These are phyloP conservation scores for Teratosphaeriaceae sp. DNA, from an alignment of 2,329 filamentous ascomycete genomes.

Conservation along the genomic window DNA sequence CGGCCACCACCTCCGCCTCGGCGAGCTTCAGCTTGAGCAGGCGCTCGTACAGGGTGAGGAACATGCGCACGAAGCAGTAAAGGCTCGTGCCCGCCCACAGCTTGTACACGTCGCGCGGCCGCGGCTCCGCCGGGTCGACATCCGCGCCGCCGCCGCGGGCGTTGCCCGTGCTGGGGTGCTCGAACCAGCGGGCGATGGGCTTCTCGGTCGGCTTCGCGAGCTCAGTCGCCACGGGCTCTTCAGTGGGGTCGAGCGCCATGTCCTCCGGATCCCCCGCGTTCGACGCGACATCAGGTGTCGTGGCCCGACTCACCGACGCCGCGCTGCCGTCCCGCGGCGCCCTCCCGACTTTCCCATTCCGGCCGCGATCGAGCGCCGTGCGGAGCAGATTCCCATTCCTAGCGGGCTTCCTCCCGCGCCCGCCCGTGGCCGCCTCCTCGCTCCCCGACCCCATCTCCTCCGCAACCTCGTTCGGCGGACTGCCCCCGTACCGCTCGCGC, in stretches of 20 bases:
- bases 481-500: constrained; percentile 32
- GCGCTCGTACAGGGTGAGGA: constrained; percentile 83
- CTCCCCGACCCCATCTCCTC: constrained; percentile 59
- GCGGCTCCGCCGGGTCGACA: constrained; percentile 70
- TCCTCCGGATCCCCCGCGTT: constrained; percentile 72
- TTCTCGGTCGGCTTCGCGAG: constrained; percentile 55
- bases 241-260: constrained; percentile 42
- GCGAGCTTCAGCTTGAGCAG: constrained; percentile 77
- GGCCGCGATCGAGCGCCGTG: constrained; percentile 72
- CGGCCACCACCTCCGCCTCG: constrained; percentile 63
- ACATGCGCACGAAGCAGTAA: constrained; percentile 90
- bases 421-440: constrained; percentile 63
- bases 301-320: constrained; percentile 76
- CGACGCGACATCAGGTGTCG: constrained; percentile 76
- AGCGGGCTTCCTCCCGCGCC: constrained; percentile 56
- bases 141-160: constrained; percentile 54
- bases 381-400: constrained; percentile 76
- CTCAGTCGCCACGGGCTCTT: constrained; percentile 39
- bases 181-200: constrained; percentile 58
- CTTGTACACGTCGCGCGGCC: constrained; percentile 74
- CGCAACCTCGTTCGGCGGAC: constrained; percentile 60
- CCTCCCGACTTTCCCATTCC: constrained; percentile 63
- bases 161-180: constrained; percentile 49
- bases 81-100: constrained; percentile 88
- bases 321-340: constrained; percentile 73